Evolutionary conservation across 257 asterid species (phyloP).

Genomic region (Buddleja alternifolia): DNA sequence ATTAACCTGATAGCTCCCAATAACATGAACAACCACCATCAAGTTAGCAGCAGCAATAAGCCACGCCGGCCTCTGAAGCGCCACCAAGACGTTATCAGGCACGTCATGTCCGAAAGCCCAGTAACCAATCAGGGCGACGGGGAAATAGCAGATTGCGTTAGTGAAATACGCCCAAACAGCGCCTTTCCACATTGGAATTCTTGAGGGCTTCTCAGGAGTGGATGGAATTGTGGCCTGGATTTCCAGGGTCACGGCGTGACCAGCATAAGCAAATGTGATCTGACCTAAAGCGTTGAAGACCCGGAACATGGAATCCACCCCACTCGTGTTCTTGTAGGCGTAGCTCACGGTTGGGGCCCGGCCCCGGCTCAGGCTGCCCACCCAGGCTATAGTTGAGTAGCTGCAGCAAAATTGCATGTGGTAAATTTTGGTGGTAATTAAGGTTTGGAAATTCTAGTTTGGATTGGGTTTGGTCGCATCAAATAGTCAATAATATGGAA

Average conservation of each 20-base stretch:
- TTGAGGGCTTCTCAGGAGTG: constrained; percentile 86
- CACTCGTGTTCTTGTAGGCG: constrained; percentile 58
- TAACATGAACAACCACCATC: constrained; percentile 87
- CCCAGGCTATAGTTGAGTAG: constrained; percentile 90
- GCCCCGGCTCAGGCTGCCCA: constrained; percentile 64
- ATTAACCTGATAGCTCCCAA: constrained; percentile 89
- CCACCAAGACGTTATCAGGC: constrained; percentile 69
- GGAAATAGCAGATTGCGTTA: constrained; percentile 78
- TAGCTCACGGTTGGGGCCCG: constrained; percentile 69
- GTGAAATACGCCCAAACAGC: constrained; percentile 78
- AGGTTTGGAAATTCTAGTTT: too few species aligned
- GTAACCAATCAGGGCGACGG: constrained; percentile 78
- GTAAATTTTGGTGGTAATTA: too few species aligned
- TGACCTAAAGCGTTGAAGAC: constrained; percentile 80
- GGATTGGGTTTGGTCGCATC: too few species aligned
- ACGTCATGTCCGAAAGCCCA: constrained; percentile 91
- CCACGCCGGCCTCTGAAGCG: constrained; percentile 81
- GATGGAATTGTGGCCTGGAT: constrained; percentile 93
- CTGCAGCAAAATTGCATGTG: constrained; percentile 35
- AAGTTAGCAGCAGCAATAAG: constrained; percentile 86
- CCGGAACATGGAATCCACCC: constrained; percentile 62
- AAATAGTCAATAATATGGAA: too few species aligned
- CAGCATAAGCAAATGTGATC: constrained; percentile 84
- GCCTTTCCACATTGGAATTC: constrained; percentile 90
- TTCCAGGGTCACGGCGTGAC: constrained; percentile 84